Evolutionary conservation across 1,284 basidiomycete species (phyloP), one percentile per base, ranked within the genome.

Genomic region (Lentinula novae-zelandiae): DNA sequence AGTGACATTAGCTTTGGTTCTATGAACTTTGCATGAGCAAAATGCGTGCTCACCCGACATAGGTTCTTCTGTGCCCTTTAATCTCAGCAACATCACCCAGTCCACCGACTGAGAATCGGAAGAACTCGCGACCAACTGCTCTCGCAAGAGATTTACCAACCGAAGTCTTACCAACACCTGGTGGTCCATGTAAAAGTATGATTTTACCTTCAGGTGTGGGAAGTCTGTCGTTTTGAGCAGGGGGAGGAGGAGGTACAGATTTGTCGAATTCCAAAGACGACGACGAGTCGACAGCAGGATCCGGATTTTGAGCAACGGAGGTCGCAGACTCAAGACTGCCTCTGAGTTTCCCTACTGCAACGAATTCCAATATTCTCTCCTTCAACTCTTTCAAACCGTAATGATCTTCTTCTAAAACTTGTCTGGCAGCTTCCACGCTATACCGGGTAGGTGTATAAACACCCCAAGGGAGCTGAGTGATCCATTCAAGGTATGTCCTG

Each of bases 1-100:
- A 58, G 59, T n/a, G 53, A 31, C 63, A 56, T 40, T 31, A 48
- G 42, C 42, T 4, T 13, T 31, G 2, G 48, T n/a, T 48, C 13
- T 6, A n/a, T 33, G 8, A 38, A 33, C n/a, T 48, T 27, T 13
- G 20, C 12, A 38, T 27, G 17, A 15, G 15, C 20, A 4, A 52
- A 27, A 36, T 1, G 8, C 12, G 58, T 3, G 78, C 84, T 54
- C 62, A 90, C 87, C 92, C 96, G 61, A 98, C 95, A 71, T 98
- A 99, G 20, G 96, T 99, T 70, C 97, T 79, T 68, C 97, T 80
- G 73, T 99, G 96, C 2, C 97, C 97, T 78, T 99, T 99, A 74
- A 99, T 98, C 82, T 99, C 97, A 59, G 96, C 97, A 0, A 98
- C 96, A 71, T 99, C 96, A 61, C 94, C 95, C 69, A 99, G 76